These are phyloP conservation scores for Picochlorum sp. DNA, from an alignment of 139 green algal species.

Conservation along the genomic window DNA sequence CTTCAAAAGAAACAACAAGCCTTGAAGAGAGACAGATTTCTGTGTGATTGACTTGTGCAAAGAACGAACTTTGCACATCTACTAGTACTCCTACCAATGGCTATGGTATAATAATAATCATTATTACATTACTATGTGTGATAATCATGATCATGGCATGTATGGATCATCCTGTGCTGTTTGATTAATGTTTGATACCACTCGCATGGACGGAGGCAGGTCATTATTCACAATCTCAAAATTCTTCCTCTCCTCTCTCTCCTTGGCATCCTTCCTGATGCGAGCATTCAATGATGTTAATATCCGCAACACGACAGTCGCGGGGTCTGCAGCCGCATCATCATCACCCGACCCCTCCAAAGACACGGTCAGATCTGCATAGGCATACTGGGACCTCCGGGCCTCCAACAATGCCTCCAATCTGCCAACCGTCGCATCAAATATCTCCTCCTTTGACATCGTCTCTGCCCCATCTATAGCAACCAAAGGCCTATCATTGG, in stretches of 20 bases:
- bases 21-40: no score
- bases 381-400: slow-evolving; percentile 51
- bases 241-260: slow-evolving; percentile 24
- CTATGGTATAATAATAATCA: no score
- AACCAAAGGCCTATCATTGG: slow-evolving; percentile 61
- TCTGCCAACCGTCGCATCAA: slow-evolving; percentile 21
- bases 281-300: slow-evolving; percentile 26
- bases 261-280: slow-evolving; percentile 17
- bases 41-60: no score
- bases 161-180: slow-evolving; percentile 3
- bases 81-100: no score
- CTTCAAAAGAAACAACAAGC: no score
- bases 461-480: not conserved
- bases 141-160: slow-evolving; percentile 14
- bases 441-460: slow-evolving; percentile 13
- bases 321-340: slow-evolving; percentile 17
- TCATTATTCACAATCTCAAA: slow-evolving; percentile 29
- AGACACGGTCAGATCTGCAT: slow-evolving; percentile 54
- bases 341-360: slow-evolving; percentile 34
- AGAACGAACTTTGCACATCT: not conserved
- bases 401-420: slow-evolving; percentile 47
- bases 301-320: slow-evolving; percentile 30
- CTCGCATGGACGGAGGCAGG: slow-evolving; percentile 29
- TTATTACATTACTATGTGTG: no score
- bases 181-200: slow-evolving; percentile 19